Conservation (phyloP, 2,329 filamentous ascomycete species). For the Alternaria brassicae region DNA sequence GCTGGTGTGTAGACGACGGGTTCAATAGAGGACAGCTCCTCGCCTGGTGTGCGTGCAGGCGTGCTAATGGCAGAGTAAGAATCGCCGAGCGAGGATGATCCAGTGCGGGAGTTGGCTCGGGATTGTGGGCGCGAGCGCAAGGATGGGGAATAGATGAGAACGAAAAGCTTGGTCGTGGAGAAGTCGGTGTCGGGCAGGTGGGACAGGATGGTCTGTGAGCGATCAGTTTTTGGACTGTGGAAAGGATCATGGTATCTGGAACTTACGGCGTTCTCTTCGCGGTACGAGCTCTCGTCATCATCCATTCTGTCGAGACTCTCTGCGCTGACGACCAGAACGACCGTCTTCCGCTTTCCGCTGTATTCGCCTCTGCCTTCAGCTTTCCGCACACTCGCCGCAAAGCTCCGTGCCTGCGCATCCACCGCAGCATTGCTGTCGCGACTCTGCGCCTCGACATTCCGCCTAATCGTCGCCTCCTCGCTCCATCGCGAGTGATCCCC, state of each 20-base stretch:
- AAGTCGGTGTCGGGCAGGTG: constrained; percentile 83
- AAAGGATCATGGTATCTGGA: not conserved
- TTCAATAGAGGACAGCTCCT: constrained; percentile 59
- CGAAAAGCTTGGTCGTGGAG: constrained; percentile 76
- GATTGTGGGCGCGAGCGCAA: constrained; percentile 68
- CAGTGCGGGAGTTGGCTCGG: constrained; percentile 25
- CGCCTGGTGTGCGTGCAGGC: constrained; percentile 70
- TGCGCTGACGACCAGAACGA: constrained; percentile 88
- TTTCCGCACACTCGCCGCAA: constrained; percentile 39
- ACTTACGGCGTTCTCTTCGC: constrained; percentile 82
- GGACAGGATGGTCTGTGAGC: constrained; percentile 71
- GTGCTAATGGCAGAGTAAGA: constrained; percentile 86
- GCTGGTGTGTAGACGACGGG: constrained; percentile 49
- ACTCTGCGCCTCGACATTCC: constrained; percentile 49
- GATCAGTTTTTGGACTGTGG: constrained; percentile 25
- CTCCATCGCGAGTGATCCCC: constrained; percentile 91
- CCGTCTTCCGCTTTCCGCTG: constrained; percentile 65
- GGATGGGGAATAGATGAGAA: constrained; percentile 86
- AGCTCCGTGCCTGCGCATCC: constrained; percentile 42
- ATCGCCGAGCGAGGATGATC: constrained; percentile 71
- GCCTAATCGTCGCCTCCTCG: constrained; percentile 80
- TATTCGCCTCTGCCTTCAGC: constrained; percentile 19
- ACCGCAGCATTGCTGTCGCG: constrained; percentile 45
- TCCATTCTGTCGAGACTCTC: constrained; percentile 66
- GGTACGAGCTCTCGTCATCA: constrained; percentile 63